Base-by-base conservation (phyloP, 148 eudicot species). In the Talinum fruticosum region DNA sequence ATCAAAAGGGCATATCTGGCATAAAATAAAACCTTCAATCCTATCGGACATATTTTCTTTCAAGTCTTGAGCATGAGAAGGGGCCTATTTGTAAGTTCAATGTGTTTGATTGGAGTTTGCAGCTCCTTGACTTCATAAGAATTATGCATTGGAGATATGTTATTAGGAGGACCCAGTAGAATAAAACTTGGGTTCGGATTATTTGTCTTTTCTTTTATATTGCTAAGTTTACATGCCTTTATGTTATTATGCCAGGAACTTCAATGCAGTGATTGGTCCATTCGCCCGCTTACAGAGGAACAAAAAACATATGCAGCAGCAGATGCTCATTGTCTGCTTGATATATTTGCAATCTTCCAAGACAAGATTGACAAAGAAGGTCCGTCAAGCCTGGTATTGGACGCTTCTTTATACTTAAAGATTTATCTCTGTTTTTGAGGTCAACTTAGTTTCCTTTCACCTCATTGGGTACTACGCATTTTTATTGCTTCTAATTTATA, bases 191-290 rank as follows among this genome's bases (percentile, higher is more conserved):
- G 26, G 28, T 2, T 61, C 30, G 1, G 3, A 26, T 24, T 26
- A 26, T 61, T 26, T 26, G 10, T 61, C 15, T 21, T 61, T 61
- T 61, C 14, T 61, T 61, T 8, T 61, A 24, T 61, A 8, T 62
- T 62, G 57, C 21, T 14, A 51, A 26, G 33, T 24, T 15, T 26
- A 62, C 66, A 26, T 62, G 32, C 10, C 30, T 62, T 28, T 18
- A 62, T 62, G 26, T 32, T 29, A 30, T 77, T 69, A 72, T 49
- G 82, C 80, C 79, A 95, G 99, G 99, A 96, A 79, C 91, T 93
- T 81, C 99, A 96, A 79, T 96, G 99, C 83, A 96, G 99, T 90
- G 99, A 96, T 79, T 96, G 99, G 99, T 96, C 99, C 36, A 80
- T 71, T 51, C 99, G 97, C 73, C 99, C 99, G 62, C 93, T 96